Base-by-base conservation (phyloP, 371 early-diverging fungal species). In the Mucor piriformis region DNA sequence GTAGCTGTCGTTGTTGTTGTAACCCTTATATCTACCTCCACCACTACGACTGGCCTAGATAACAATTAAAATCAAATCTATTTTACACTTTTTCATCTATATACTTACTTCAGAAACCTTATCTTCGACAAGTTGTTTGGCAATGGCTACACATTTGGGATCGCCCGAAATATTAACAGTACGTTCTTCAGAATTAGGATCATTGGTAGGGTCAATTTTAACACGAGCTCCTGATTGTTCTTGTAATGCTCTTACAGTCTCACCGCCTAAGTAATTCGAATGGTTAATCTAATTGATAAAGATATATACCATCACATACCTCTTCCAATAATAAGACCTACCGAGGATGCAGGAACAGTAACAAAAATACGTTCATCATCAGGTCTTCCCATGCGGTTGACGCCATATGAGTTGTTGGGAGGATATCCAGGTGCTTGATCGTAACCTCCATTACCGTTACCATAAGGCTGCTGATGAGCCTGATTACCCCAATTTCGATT, bases 181-280 rank as follows among this genome's bases (percentile, higher is more conserved):
- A 37, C 76, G 67, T 37, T 79, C 76, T 12, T 64, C 63, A 43
- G 75, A 57, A 52, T 76, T 63, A 10, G 53, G 67, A 38, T 73
- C 76, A 10, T 71, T 77, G 34, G 72, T 82, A 46, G 82, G 83
- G 47, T 89, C 86, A 16, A 92, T 82, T 59, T 89, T 86, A 62
- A 95, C 93, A 51, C 86, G 79, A 15, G 95, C 92, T 0, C 94
- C 92, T 1, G 91, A 85, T 58, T 86, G 84, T 59, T 89, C 90
- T 74, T 95, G 91, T 54, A 96, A 74, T 32, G 76, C 68, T 69
- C 90, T 87, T 29, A 96, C 91, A 7, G 93, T 96, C 69, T 95
- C 96, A 40, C 96, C 95, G 21, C 92, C 86, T 83, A 44, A 53
- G 25, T 6, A 29, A 8, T 6, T 4, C 13, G 13, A 25, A 32